These are phyloP conservation scores for Brassica cretica DNA, from an alignment of 345 rosid species.

Conservation along the genomic window DNA sequence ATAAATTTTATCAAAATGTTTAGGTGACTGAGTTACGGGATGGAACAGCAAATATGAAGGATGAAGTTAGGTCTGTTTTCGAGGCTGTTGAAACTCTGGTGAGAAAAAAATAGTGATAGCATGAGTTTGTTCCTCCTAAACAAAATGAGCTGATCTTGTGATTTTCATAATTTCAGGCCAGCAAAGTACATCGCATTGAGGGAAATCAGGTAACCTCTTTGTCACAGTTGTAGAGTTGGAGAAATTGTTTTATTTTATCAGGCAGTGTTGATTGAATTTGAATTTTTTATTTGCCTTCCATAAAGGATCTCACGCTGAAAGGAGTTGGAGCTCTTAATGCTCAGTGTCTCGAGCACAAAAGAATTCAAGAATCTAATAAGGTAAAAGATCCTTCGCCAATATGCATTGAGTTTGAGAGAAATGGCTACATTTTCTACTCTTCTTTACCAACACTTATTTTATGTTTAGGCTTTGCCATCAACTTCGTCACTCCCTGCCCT, in stretches of 20 bases:
- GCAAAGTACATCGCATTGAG: slow-evolving; percentile 59
- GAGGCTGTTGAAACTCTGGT: slow-evolving; percentile 80
- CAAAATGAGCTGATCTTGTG: neutral
- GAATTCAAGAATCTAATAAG: slow-evolving; percentile 45
- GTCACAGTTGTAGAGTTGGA: slow-evolving; percentile 4
- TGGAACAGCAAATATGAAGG: slow-evolving; percentile 41
- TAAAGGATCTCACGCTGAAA: slow-evolving; percentile 37
- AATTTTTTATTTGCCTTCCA: slow-evolving; percentile 2
- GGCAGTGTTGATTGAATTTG: slow-evolving; percentile 7
- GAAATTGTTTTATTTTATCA: neutral
- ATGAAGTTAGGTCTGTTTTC: slow-evolving; percentile 56
- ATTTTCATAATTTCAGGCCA: slow-evolving; percentile 45
- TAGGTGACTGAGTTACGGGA: slow-evolving; percentile 63
- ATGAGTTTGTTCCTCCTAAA: neutral
- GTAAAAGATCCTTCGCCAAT: slow-evolving; percentile 35
- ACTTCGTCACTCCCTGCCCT: slow-evolving; percentile 38
- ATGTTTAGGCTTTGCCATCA: slow-evolving; percentile 47
- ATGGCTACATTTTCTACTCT: slow-evolving; percentile 2
- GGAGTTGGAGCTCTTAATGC: slow-evolving; percentile 56
- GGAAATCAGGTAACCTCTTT: slow-evolving; percentile 61
- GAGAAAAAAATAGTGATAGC: slow-evolving; percentile 9
- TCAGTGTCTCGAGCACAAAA: slow-evolving; percentile 39
- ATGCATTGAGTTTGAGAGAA: neutral
- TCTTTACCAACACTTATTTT: neutral
- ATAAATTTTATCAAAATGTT: neutral